Percentiles rank a stretch among this genome's conserved stretches.
phyloP scores from a whole-genome alignment of 1,284 basidiomycete species.

The Clitocybe nebularis region DNA sequence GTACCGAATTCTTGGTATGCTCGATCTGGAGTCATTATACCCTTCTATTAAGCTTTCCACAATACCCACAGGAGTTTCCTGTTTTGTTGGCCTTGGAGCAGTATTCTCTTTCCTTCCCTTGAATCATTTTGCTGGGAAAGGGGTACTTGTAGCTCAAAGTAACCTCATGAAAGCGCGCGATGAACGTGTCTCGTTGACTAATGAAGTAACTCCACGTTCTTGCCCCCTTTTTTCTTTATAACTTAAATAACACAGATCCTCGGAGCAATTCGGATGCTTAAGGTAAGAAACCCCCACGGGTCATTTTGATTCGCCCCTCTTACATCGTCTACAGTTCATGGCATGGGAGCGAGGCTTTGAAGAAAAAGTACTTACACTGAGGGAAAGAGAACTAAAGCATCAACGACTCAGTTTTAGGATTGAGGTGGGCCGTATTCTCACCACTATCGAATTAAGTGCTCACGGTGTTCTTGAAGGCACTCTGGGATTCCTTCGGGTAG shows the following conservation, averaged over 20 bases:
- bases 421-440: slow-evolving; percentile 39
- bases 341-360: slow-evolving; percentile 84
- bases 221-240: background rate
- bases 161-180: slow-evolving; percentile 82
- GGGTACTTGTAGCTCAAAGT: slow-evolving; percentile 63
- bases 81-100: slow-evolving; percentile 67
- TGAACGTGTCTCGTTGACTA: slow-evolving; percentile 78
- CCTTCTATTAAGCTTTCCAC: too few relatives aligned
- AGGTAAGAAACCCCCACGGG: slow-evolving; percentile 41
- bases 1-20: slow-evolving; percentile 60
- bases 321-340: slow-evolving; percentile 59
- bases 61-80: slow-evolving; percentile 54
- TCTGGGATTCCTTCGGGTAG: background rate
- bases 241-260: slow-evolving; percentile 43
- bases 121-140: slow-evolving; percentile 75
- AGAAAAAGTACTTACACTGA: slow-evolving; percentile 56
- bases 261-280: slow-evolving; percentile 78
- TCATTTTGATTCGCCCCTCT: background rate
- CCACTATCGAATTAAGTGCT: background rate
- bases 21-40: too few relatives aligned
- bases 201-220: slow-evolving; percentile 56
- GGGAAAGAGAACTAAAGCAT: slow-evolving; percentile 66
- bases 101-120: slow-evolving; percentile 73
- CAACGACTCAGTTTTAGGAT: slow-evolving; percentile 75
- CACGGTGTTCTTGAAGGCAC: background rate